Evolutionary conservation across 2,329 filamentous ascomycete species (phyloP).

Genomic region (Alternaria arborescens): DNA sequence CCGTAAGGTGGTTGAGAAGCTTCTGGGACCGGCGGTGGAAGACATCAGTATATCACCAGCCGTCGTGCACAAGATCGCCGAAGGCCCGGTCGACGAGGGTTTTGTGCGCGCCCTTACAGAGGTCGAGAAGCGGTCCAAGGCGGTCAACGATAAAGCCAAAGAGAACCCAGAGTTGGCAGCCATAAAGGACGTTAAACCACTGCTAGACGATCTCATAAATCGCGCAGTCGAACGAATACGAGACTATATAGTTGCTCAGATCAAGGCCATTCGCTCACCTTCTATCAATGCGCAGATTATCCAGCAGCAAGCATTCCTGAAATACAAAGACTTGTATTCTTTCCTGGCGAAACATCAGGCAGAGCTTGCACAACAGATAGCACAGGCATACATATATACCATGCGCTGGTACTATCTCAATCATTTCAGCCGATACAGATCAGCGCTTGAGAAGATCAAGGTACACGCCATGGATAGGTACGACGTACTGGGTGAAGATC

Average conservation of each 20-base stretch:
- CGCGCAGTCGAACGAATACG: slow-evolving; percentile 95
- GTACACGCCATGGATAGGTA: slow-evolving; percentile 83
- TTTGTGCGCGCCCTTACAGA: slow-evolving; percentile 87
- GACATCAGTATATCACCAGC: slow-evolving; percentile 88
- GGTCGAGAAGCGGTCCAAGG: slow-evolving; percentile 77
- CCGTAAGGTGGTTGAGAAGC: slow-evolving; percentile 85
- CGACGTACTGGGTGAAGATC: slow-evolving; percentile 83
- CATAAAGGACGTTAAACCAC: slow-evolving; percentile 80
- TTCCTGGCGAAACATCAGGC: slow-evolving; percentile 86
- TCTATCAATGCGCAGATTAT: slow-evolving; percentile 98
- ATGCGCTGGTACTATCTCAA: slow-evolving; percentile 98
- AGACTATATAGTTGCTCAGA: slow-evolving; percentile 92
- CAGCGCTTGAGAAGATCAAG: slow-evolving; percentile 83
- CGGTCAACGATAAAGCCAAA: slow-evolving; percentile 73
- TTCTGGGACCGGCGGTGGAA: slow-evolving; percentile 87
- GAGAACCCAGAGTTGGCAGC: slow-evolving; percentile 73
- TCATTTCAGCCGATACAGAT: slow-evolving; percentile 88
- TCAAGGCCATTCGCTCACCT: slow-evolving; percentile 91
- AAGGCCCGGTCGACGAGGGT: slow-evolving; percentile 86
- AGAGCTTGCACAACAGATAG: slow-evolving; percentile 86
- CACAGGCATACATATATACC: slow-evolving; percentile 93
- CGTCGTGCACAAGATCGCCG: slow-evolving; percentile 83
- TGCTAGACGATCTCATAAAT: slow-evolving; percentile 82
- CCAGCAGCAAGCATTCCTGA: slow-evolving; percentile 89
- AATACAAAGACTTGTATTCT: slow-evolving; percentile 85